Percentiles rank a stretch among this genome's conserved stretches.
Conservation (phyloP, 768 basidiomycete species). For the Tylopilus subfusipes region DNA sequence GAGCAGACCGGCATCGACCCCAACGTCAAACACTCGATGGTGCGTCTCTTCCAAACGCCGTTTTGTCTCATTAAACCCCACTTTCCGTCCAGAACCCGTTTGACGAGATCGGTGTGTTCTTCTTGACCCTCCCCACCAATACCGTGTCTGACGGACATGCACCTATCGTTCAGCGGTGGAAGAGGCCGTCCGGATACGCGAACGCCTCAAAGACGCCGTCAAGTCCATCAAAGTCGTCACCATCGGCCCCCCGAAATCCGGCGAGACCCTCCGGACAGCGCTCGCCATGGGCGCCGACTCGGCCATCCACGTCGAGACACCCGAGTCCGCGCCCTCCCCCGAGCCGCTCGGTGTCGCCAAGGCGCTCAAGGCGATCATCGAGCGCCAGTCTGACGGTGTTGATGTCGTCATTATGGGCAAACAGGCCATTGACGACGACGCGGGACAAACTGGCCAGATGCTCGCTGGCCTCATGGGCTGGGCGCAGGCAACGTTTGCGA, state of each 20-base stretch:
- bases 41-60: slow-evolving; percentile 33
- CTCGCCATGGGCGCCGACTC: slow-evolving; percentile 98
- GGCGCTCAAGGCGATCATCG: slow-evolving; percentile 73
- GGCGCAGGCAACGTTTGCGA: slow-evolving; percentile 95
- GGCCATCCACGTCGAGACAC: slow-evolving; percentile 84
- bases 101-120: slow-evolving; percentile 86
- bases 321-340: slow-evolving; percentile 66
- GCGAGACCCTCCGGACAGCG: slow-evolving; percentile 90
- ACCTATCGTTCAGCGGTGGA: slow-evolving; percentile 67
- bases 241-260: slow-evolving; percentile 88
- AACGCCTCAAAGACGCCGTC: slow-evolving; percentile 70
- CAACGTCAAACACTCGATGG: slow-evolving; percentile 99
- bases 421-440: slow-evolving; percentile 97
- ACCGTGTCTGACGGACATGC: background rate
- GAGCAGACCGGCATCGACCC: slow-evolving; percentile 94
- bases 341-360: slow-evolving; percentile 93
- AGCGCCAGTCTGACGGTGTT: slow-evolving; percentile 53
- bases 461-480: slow-evolving; percentile 88
- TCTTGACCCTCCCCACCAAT: background rate
- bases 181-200: slow-evolving; percentile 93
- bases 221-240: slow-evolving; percentile 88
- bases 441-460: slow-evolving; percentile 96
- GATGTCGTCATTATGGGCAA: slow-evolving; percentile 96
- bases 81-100: slow-evolving; percentile 79
- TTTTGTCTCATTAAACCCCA: background rate